Conservation (phyloP, 2,329 filamentous ascomycete genomes). For the Aspergillus novoparasiticus region DNA sequence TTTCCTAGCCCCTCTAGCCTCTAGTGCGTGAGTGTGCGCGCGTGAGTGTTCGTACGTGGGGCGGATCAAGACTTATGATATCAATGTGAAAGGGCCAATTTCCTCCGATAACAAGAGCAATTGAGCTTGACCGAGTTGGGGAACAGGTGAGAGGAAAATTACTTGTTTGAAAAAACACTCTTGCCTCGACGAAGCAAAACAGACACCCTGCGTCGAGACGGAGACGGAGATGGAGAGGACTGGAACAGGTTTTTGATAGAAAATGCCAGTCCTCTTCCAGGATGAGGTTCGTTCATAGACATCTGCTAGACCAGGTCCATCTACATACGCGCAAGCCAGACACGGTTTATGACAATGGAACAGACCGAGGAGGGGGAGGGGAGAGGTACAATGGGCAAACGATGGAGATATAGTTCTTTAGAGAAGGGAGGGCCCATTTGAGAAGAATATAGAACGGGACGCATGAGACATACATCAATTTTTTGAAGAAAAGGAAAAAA, state of each 20-base stretch:
- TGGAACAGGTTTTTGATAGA: slow-evolving; percentile 37
- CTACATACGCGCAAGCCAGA: slow-evolving; percentile 20
- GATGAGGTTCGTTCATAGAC: slow-evolving; percentile 37
- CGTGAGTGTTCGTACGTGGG: background rate
- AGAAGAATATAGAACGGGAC: slow-evolving; percentile 23
- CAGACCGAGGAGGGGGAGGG: slow-evolving; percentile 10
- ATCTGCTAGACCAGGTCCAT: slow-evolving; percentile 38
- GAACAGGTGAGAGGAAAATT: slow-evolving; percentile 15
- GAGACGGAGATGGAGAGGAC: slow-evolving; percentile 30
- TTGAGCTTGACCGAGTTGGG: background rate
- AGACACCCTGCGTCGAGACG: slow-evolving; percentile 34
- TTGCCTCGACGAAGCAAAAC: slow-evolving; percentile 39
- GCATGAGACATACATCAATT: slow-evolving; percentile 21
- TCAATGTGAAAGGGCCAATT: background rate
- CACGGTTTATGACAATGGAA: slow-evolving; percentile 26
- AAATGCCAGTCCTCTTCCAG: slow-evolving; percentile 34
- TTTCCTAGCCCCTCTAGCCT: slow-evolving; percentile 3
- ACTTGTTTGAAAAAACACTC: slow-evolving; percentile 38
- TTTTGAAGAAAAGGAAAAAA: slow-evolving; percentile 7
- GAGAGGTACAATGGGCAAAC: slow-evolving; percentile 9
- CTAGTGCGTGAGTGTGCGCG: background rate
- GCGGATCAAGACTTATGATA: background rate
- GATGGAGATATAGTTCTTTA: slow-evolving; percentile 11
- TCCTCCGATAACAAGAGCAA: background rate
- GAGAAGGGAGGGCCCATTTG: slow-evolving; percentile 24